Evolutionary conservation across 176 grass and related monocot genomes (phyloP).

Genomic region (Secale cereale): DNA sequence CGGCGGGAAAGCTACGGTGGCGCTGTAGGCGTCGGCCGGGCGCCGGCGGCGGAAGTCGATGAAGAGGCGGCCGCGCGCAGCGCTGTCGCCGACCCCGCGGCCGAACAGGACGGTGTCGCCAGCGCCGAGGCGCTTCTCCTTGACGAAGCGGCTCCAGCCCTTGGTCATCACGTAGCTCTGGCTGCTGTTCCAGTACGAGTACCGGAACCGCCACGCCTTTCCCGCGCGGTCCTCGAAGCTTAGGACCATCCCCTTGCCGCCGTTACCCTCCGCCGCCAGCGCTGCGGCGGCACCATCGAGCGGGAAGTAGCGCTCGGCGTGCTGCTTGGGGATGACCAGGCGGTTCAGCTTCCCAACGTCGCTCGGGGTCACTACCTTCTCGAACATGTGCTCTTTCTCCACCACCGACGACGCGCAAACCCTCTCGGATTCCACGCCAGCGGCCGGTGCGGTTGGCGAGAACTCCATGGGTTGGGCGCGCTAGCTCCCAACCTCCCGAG

Average conservation of each 20-base stretch:
- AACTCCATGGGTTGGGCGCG: slow-evolving; percentile 38
- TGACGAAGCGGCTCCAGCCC: slow-evolving; percentile 97
- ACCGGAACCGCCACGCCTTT: slow-evolving; percentile 87
- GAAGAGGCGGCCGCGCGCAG: slow-evolving; percentile 49
- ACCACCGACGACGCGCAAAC: slow-evolving; percentile 15
- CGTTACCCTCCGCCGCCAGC: background rate
- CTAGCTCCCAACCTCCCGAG: slow-evolving; percentile 3
- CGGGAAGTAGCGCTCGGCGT: slow-evolving; percentile 93
- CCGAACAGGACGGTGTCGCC: slow-evolving; percentile 82
- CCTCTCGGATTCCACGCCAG: slow-evolving; percentile 2
- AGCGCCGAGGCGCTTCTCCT: slow-evolving; percentile 87
- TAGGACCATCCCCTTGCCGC: slow-evolving; percentile 73
- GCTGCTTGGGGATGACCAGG: slow-evolving; percentile 92
- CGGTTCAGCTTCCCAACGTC: slow-evolving; percentile 97
- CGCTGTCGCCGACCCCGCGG: slow-evolving; percentile 36
- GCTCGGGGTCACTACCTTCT: slow-evolving; percentile 95
- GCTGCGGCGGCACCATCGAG: slow-evolving; percentile 26
- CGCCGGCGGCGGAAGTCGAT: slow-evolving; percentile 78
- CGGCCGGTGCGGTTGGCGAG: background rate
- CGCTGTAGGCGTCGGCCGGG: slow-evolving; percentile 9
- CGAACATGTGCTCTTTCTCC: slow-evolving; percentile 96
- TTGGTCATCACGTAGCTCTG: slow-evolving; percentile 99
- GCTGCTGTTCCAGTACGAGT: slow-evolving; percentile 99
- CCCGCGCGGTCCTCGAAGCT: slow-evolving; percentile 82
- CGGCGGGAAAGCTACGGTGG: slow-evolving; percentile 24